Percentiles rank a stretch among this genome's conserved stretches.
Evolutionary conservation across 805 yeast species (phyloP).

Genomic region (Phaffomyces thermotolerans): DNA sequence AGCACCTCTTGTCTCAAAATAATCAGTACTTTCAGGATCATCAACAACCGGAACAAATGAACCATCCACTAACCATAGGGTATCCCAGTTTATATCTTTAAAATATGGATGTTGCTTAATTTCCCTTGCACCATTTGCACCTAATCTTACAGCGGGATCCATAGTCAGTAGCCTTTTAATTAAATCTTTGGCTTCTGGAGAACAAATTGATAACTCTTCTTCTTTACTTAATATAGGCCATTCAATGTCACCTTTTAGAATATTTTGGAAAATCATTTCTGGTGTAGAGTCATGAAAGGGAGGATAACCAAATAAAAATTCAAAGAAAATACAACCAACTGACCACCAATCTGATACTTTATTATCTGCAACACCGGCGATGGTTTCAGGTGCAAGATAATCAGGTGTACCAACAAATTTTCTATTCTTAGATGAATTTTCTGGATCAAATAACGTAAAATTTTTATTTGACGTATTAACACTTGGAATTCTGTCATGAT

Average conservation of each 20-base stretch:
- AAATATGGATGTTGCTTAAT: conserved; percentile 78
- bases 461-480: conserved; percentile 17
- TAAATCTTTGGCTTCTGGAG: conserved; percentile 67
- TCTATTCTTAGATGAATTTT: conserved; percentile 44
- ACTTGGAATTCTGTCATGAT: conserved; percentile 32
- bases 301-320: conserved; percentile 85
- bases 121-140: conserved; percentile 72
- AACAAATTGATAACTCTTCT: conserved; percentile 49
- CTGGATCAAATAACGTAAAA: conserved; percentile 72
- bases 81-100: conserved; percentile 63
- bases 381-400: conserved; percentile 94
- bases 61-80: conserved; percentile 61
- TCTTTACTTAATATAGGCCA: conserved; percentile 68
- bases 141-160: conserved; percentile 65
- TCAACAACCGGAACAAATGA: conserved; percentile 76
- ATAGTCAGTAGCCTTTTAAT: conserved; percentile 53
- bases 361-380: conserved; percentile 74
- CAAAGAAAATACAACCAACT: conserved; percentile 90
- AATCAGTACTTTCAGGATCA: conserved; percentile 83
- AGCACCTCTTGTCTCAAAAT: conserved; percentile 90
- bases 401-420: conserved; percentile 96
- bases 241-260: conserved; percentile 61
- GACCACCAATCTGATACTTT: conserved; percentile 98
- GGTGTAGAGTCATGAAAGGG: conserved; percentile 87
- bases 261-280: conserved; percentile 74